Conservation (phyloP, 2,329 filamentous ascomycete genomes). For the Cadophora sp. region DNA sequence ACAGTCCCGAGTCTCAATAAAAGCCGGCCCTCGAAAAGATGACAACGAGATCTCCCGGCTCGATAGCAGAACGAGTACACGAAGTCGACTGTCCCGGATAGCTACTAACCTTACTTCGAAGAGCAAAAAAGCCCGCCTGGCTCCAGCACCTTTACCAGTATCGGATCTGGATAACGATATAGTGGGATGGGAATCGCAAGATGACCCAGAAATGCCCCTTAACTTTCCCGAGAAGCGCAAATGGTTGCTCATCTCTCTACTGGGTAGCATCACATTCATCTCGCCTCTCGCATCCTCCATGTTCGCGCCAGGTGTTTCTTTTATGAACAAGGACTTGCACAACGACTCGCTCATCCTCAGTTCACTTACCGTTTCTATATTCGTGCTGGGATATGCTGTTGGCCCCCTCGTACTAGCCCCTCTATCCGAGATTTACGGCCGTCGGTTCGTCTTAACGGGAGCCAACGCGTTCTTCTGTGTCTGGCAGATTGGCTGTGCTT, state of each 20-base stretch:
- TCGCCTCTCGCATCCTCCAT: slow-evolving; percentile 50
- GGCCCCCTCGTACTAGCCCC: slow-evolving; percentile 65
- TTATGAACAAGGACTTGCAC: slow-evolving; percentile 38
- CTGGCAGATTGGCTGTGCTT: slow-evolving; percentile 69
- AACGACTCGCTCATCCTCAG: slow-evolving; percentile 37
- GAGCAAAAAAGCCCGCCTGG: slow-evolving; percentile 38
- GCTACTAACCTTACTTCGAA: slow-evolving; percentile 36
- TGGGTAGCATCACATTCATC: slow-evolving; percentile 46
- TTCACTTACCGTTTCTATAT: slow-evolving; percentile 52
- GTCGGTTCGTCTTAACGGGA: slow-evolving; percentile 60
- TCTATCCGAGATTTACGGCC: slow-evolving; percentile 69
- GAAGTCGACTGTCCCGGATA: slow-evolving; percentile 39
- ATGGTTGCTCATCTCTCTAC: slow-evolving; percentile 41
- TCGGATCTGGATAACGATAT: slow-evolving; percentile 59
- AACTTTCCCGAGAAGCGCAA: slow-evolving; percentile 53
- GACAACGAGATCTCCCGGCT: slow-evolving; percentile 29
- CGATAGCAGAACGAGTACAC: slow-evolving; percentile 32
- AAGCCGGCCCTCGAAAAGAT: slow-evolving; percentile 31
- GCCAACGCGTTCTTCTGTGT: slow-evolving; percentile 67
- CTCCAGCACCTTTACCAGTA: slow-evolving; percentile 47
- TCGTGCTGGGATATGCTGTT: slow-evolving; percentile 64
- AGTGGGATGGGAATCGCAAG: slow-evolving; percentile 65
- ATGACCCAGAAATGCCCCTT: slow-evolving; percentile 63
- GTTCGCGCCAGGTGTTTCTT: slow-evolving; percentile 51
- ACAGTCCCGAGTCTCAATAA: slow-evolving; percentile 36